These are phyloP conservation scores for Urostyla sp. DNA, from an alignment of 73 alveolate species.

Conservation along the genomic window DNA sequence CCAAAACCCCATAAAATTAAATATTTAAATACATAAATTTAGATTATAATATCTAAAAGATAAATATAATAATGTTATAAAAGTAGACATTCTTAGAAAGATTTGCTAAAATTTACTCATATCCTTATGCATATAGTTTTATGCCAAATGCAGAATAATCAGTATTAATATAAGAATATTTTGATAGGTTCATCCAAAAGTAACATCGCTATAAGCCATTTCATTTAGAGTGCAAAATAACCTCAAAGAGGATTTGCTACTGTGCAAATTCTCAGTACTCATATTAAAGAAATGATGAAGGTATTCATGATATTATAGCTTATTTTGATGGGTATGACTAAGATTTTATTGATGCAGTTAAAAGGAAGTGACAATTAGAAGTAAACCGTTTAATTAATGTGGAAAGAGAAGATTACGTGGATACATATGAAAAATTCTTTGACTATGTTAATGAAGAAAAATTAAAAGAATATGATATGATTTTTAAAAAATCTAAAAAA, in stretches of 20 bases:
- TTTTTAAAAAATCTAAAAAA: constrained; percentile 5
- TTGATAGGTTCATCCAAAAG: constrained; percentile 13
- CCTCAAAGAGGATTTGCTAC: constrained; percentile 48
- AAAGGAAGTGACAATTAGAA: constrained; percentile 43
- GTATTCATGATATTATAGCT: constrained; percentile 14
- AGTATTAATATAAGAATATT: not conserved
- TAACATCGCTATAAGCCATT: constrained; percentile 36
- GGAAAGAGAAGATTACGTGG: constrained; percentile 52
- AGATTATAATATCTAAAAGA: no score
- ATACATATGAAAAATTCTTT: constrained; percentile 63
- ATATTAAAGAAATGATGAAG: no score
- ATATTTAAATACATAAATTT: no score
- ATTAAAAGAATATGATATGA: constrained; percentile 34
- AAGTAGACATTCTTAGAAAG: constrained; percentile 58
- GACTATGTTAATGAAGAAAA: constrained; percentile 68
- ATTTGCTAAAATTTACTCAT: constrained; percentile 53
- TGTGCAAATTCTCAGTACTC: constrained; percentile 42
- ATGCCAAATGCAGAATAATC: not conserved
- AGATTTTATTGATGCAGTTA: not conserved
- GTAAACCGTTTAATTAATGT: constrained; percentile 51
- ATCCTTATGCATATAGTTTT: constrained; percentile 56
- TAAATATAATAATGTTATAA: not conserved
- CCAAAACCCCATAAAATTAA: not conserved
- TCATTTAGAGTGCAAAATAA: constrained; percentile 47
- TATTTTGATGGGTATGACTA: constrained; percentile 52